Base-by-base conservation (phyloP, 192 early-diverging fungal genomes). In the Radiomyces spectabilis region DNA sequence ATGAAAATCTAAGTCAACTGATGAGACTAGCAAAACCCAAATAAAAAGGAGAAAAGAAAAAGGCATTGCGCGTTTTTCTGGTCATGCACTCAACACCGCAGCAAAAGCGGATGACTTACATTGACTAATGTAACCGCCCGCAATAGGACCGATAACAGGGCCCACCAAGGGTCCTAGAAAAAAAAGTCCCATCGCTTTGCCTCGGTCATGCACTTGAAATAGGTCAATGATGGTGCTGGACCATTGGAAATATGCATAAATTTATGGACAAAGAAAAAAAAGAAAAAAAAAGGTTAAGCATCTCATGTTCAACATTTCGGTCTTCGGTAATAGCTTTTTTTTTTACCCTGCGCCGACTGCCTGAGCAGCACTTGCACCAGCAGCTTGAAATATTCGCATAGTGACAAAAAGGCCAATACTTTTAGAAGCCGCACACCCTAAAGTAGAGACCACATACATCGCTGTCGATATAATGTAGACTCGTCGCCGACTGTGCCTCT, bases 91-190 rank as follows among this genome's bases (percentile, higher is more conserved):
- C n/a, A n/a, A n/a, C n/a, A n/a, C n/a, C n/a, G n/a, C n/a, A n/a
- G n/a, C n/a, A n/a, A n/a, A n/a, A n/a, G n/a, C n/a, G n/a, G n/a
- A n/a, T n/a, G n/a, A n/a, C 42, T 56, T 66, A 66, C 63, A 59
- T 51, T 72, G 38, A 12, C 57, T 58, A 1, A 69, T 59, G 24
- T 61, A 75, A 2, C 69, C 74, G 15, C 74, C 74, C 18, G 47
- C 53, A 18, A 69, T 57, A 5, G 74, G 74, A n/a, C 62, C 74
- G 25, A 75, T 41, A 0, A 65, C 46, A 4, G 74, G 69, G 0
- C 74, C 74, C 0, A 72, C 19, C 6, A 75, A 25, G 4, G 74
- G 61, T 0, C 69, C 74, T 3, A 75, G 34, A n/a, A 55, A 61
- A 25, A 72, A 75, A 16, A 72, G 26, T 0, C 65, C 69, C 53